Evolutionary conservation across 129 eudicot genomes (phyloP).

Genomic region (Mikania micrantha): DNA sequence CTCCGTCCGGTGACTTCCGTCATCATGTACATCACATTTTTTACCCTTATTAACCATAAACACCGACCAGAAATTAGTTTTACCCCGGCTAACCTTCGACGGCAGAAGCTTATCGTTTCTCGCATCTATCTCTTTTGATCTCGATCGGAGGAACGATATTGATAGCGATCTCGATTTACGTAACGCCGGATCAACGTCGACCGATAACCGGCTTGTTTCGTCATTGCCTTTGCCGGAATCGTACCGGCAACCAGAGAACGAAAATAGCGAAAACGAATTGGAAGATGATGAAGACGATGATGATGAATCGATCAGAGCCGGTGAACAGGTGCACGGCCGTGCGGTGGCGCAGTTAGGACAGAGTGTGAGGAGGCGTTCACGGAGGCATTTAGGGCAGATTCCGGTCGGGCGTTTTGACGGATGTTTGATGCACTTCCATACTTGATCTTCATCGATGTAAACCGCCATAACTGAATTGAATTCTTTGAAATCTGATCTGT

Average conservation of each 20-base stretch:
- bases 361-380: conserved; percentile 61
- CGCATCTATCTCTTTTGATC: conserved; percentile 19
- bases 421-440: conserved; percentile 76
- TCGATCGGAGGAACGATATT: conserved; percentile 46
- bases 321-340: conserved; percentile 57
- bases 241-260: conserved; percentile 36
- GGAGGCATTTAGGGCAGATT: conserved; percentile 80
- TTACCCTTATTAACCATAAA: conserved; percentile 43
- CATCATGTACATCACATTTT: conserved; percentile 11
- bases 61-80: conserved; percentile 45
- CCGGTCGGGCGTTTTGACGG: conserved; percentile 65
- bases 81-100: conserved; percentile 13
- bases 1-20: neutral
- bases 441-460: conserved; percentile 58
- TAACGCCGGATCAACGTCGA: conserved; percentile 55
- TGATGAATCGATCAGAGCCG: conserved; percentile 24
- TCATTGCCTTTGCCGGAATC: conserved; percentile 15
- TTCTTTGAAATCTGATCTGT: neutral
- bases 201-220: conserved; percentile 13
- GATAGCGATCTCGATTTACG: conserved; percentile 62
- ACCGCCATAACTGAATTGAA: conserved; percentile 29
- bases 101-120: conserved; percentile 1
- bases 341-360: conserved; percentile 58
- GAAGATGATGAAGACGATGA: conserved; percentile 44
- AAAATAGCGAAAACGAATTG: conserved; percentile 19